Base-by-base conservation (phyloP, 2,329 filamentous ascomycete genomes). In the Cladosporium sp. region DNA sequence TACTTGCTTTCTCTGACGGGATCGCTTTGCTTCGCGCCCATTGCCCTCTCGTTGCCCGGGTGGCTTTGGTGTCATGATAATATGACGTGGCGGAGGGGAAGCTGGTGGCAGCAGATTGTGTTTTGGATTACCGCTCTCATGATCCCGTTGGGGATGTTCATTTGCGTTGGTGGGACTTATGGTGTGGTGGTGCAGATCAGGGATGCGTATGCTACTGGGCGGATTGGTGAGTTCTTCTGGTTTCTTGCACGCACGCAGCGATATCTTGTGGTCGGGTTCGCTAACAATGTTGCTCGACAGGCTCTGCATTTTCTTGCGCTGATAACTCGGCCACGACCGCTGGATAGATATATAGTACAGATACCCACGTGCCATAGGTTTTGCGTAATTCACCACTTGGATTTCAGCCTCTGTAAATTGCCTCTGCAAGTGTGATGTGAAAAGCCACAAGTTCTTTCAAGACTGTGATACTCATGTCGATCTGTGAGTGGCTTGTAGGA, bases 11-110 rank as follows among this genome's bases (percentile, higher is more conserved):
- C 73, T 2, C 57, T 78, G 9, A 71, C 74, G 2, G 76, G 75
- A 3, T 71, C 69, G 20, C 50, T 79, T 11, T 76, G 73, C 36
- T 79, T 78, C 55, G 75, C 76, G 25, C 76, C 75, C 0, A 53
- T 80, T 40, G 73, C 72, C 2, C 67, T 79, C 15, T 65, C 65
- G 1, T 58, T 78, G 3, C 76, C 75, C 0, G 75, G 71, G 0
- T 74, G 68, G 66, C 53, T 79, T 3, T 80, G 77, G 77, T 55
- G 78, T 3, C 71, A 75, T 55, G 76, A 77, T 49, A 71, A 78
- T 52, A 55, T 58, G 6, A 50, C 68, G 20, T 74, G 73, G 57
- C 62, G 64, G 53, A 67, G 58, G 27, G 72, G 73, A 0, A 63
- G 46, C 1, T 6, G 60, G 1, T 43, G 55, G 47, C 65, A 69